Conservation (phyloP, 495 filamentous ascomycete genomes). For the Xylaria cubensis region DNA sequence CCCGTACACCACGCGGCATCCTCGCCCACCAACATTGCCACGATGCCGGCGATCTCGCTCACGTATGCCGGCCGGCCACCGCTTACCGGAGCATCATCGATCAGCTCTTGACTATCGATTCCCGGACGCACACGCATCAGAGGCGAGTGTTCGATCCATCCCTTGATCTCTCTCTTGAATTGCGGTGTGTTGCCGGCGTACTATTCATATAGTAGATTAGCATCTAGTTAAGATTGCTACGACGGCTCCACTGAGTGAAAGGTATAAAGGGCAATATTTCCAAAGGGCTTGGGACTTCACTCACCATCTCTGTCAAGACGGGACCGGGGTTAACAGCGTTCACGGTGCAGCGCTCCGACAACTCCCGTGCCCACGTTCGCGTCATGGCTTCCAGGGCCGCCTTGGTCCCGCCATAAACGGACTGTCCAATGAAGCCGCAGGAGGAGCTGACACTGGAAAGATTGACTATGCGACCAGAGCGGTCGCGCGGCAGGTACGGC, state of each 20-base stretch:
- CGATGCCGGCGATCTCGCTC: conserved; percentile 80
- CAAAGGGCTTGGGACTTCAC: conserved; percentile 2
- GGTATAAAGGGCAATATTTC: neutral
- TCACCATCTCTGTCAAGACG: conserved; percentile 80
- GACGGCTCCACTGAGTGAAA: neutral
- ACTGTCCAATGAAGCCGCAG: conserved; percentile 72
- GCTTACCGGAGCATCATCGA: conserved; percentile 56
- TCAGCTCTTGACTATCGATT: conserved; percentile 66
- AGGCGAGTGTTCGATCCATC: conserved; percentile 73
- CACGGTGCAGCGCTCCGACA: conserved; percentile 78
- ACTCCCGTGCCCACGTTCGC: conserved; percentile 82
- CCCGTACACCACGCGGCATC: conserved; percentile 85
- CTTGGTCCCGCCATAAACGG: conserved; percentile 88
- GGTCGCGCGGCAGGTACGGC: conserved; percentile 74
- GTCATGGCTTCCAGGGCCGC: conserved; percentile 93
- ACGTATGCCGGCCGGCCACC: conserved; percentile 77
- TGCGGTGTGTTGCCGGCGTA: conserved; percentile 44
- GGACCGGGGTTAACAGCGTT: conserved; percentile 91
- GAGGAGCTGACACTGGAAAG: conserved; percentile 73
- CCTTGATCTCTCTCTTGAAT: conserved; percentile 50
- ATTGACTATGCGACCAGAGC: conserved; percentile 80
- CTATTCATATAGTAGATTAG: neutral
- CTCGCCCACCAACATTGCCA: conserved; percentile 79
- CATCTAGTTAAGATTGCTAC: neutral
- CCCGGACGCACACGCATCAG: conserved; percentile 59